These are phyloP conservation scores for Orbilia ellipsospora DNA, from an alignment of 2,329 filamentous ascomycete species.

Conservation along the genomic window DNA sequence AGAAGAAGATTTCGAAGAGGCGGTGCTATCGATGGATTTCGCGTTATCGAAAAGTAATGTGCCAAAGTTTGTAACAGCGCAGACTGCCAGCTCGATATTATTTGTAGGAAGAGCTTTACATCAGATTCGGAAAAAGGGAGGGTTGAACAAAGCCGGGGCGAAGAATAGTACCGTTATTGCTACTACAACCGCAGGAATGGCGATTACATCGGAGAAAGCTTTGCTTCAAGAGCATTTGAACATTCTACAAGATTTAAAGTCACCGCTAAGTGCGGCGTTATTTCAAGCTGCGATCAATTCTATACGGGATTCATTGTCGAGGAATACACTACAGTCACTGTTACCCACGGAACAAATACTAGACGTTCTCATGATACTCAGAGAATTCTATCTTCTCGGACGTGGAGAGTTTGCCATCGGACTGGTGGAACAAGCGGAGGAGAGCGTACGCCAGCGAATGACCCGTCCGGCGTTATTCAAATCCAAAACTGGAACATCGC, in stretches of 20 bases:
- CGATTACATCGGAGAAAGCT: conserved; percentile 60
- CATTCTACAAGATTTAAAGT: conserved; percentile 61
- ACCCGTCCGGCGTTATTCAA: conserved; percentile 68
- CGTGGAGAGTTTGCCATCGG: conserved; percentile 92
- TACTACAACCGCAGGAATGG: conserved; percentile 58
- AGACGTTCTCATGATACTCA: conserved; percentile 79
- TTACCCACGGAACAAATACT: conserved; percentile 81
- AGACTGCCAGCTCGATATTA: conserved; percentile 82
- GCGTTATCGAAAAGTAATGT: conserved; percentile 70
- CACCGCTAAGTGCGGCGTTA: conserved; percentile 77
- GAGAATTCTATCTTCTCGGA: conserved; percentile 87
- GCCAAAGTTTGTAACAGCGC: conserved; percentile 80
- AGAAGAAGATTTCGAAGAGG: conserved; percentile 54
- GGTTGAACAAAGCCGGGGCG: conserved; percentile 59
- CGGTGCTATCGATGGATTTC: conserved; percentile 63
- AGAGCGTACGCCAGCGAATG: conserved; percentile 79
- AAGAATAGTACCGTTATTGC: conserved; percentile 57
- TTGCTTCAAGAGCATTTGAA: conserved; percentile 60
- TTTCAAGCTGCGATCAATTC: conserved; percentile 78
- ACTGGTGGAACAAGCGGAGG: conserved; percentile 85
- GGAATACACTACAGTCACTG: conserved; percentile 83
- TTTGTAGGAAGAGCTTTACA: conserved; percentile 92
- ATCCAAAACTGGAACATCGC: conserved; percentile 66
- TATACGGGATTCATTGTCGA: conserved; percentile 83
- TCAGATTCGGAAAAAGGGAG: conserved; percentile 73